phyloP scores from a whole-genome alignment of 768 basidiomycete species.

The Tulasnella sp. region DNA sequence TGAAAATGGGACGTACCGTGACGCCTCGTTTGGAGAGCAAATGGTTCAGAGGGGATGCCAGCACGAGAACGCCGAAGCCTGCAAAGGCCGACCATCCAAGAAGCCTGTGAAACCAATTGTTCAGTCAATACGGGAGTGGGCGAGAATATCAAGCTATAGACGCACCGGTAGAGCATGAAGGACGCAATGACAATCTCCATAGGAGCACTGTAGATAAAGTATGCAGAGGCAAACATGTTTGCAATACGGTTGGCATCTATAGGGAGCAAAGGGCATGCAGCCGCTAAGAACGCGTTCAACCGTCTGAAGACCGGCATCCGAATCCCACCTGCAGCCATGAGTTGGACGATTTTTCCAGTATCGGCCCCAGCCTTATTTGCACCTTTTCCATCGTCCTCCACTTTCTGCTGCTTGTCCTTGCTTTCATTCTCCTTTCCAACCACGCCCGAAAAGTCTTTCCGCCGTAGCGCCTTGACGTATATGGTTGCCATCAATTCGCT shows the following conservation, averaged over 20 bases:
- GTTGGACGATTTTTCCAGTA: conserved; percentile 85
- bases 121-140: neutral
- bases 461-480: conserved; percentile 83
- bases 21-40: conserved; percentile 60
- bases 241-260: conserved; percentile 47
- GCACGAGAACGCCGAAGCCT: conserved; percentile 65
- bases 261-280: neutral
- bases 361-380: conserved; percentile 66
- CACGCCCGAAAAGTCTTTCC: conserved; percentile 82
- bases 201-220: conserved; percentile 70
- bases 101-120: conserved; percentile 48
- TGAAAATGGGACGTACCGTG: conserved; percentile 35
- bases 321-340: conserved; percentile 62
- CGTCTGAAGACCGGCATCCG: conserved; percentile 36
- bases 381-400: conserved; percentile 36
- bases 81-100: conserved; percentile 73
- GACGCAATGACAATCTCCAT: conserved; percentile 77
- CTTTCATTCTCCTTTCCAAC: conserved; percentile 52
- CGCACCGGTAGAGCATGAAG: conserved; percentile 74
- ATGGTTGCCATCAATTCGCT: conserved; percentile 82
- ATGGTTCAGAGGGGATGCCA: conserved; percentile 74
- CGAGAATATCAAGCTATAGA: conserved; percentile 27
- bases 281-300: conserved; percentile 52
- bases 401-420: conserved; percentile 34
- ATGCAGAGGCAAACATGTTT: conserved; percentile 58